Evolutionary conservation across 371 early-diverging fungal species (phyloP).

Genomic region (Lichtheimia ornata): DNA sequence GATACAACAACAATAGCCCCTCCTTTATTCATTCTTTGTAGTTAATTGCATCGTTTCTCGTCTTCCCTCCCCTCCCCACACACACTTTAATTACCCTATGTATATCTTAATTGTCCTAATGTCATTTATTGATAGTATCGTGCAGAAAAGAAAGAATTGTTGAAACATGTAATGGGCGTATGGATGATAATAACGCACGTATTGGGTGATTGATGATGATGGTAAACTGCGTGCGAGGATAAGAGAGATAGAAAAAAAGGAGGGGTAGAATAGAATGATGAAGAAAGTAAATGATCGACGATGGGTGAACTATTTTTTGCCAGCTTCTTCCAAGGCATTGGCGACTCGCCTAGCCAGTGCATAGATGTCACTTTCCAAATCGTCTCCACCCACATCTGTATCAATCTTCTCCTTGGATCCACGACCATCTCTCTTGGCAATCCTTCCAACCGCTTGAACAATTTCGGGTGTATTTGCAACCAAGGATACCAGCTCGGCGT

Average conservation of each 20-base stretch:
- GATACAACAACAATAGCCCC: not conserved
- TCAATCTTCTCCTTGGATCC: slow-evolving; percentile 5
- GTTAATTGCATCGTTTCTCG: too few species aligned
- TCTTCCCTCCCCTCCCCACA: too few species aligned
- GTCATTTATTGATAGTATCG: not conserved
- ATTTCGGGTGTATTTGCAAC: slow-evolving; percentile 36
- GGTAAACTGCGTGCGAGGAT: not conserved
- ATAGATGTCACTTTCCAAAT: slow-evolving; percentile 47
- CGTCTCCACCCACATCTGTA: slow-evolving; percentile 27
- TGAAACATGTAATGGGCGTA: not conserved
- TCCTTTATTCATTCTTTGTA: not conserved
- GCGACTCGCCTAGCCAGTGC: slow-evolving; percentile 45
- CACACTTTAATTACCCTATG: not conserved
- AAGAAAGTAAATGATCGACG: slow-evolving; percentile 9
- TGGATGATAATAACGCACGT: not conserved
- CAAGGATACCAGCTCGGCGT: slow-evolving; percentile 30
- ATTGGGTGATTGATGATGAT: not conserved
- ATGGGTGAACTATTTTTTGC: slow-evolving; percentile 11
- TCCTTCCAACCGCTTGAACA: slow-evolving; percentile 33
- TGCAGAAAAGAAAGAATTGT: slow-evolving; percentile 1
- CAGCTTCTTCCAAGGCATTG: slow-evolving; percentile 17
- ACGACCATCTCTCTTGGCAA: slow-evolving; percentile 25
- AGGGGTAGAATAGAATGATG: not conserved
- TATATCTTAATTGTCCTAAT: too few species aligned
- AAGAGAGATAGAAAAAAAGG: not conserved